Evolutionary conservation across 495 filamentous ascomycete species (phyloP), one percentile per base, ranked within the genome.

Genomic region (Podospora bellae-mahoneyi): DNA sequence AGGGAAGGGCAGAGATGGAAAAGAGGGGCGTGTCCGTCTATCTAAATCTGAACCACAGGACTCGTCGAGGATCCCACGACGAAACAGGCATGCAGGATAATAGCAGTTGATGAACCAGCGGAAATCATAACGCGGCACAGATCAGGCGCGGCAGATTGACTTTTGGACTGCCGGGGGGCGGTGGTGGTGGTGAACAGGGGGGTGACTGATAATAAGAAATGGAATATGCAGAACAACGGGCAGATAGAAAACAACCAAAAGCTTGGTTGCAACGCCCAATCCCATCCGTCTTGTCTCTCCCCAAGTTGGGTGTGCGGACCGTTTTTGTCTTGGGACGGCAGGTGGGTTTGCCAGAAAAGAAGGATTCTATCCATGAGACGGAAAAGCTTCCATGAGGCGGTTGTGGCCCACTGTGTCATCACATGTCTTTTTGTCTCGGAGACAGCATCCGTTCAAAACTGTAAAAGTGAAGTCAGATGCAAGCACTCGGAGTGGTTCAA

Each of bases 111-210:
- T 67, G 65, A 69, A 65, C 28, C 60, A 65, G 39, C 39, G 68
- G 55, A 54, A 69, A 72, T 73, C 69, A 65, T 68, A 64, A 66
- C 66, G 48, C 72, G 74, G 71, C 70, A 73, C 69, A 68, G 64
- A 56, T 59, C 48, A 57, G 32, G 66, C 57, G 34, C 70, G 69
- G 70, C 69, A 73, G 68, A 70, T 72, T 63, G 62, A 60, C 9
- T 44, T 55, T 48, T 20, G 30, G 54, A 48, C 34, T 18, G 13
- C 28, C 53, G 15, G 53, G 20, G 15, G 56, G 23, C 56, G 19
- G 19, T 58, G n/a, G 15, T 27, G 23, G 20, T 5, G 20, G 44
- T 55, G 63, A 5, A 27, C 5, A 32, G 28, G 64, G 27, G 56
- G 68, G n/a, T 58, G 55, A 26, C 55, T 28, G 39, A 64, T 55